Evolutionary conservation across 2,329 filamentous ascomycete genomes (phyloP).

Genomic region (Helotiales sp.): DNA sequence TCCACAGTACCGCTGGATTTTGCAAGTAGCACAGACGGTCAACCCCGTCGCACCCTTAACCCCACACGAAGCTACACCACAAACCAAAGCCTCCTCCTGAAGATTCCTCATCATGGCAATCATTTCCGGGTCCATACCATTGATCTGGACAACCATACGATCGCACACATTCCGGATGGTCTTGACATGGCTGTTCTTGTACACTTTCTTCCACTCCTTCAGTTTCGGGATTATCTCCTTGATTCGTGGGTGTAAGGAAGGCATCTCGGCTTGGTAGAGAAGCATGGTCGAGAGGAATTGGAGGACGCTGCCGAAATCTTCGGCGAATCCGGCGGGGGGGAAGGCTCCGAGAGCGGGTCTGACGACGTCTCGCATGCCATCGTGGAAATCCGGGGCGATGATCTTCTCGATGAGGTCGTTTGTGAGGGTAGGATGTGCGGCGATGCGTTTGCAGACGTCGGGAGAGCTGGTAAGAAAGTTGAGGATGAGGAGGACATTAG

Average conservation of each 20-base stretch:
- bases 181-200: constrained; percentile 23
- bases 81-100: constrained; percentile 30
- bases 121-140: constrained; percentile 23
- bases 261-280: constrained; percentile 28
- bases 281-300: constrained; percentile 39
- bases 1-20: constrained; percentile 38
- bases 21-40: constrained; percentile 37
- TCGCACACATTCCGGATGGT: constrained; percentile 32
- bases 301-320: constrained; percentile 36
- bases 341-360: constrained; percentile 13
- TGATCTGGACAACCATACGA: constrained; percentile 33
- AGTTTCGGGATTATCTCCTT: constrained; percentile 34
- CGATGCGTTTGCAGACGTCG: constrained; percentile 33
- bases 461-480: constrained; percentile 33
- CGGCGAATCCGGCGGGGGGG: constrained; percentile 31
- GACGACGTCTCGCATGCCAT: constrained; percentile 27
- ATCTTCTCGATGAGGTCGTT: constrained; percentile 33
- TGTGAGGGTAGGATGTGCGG: constrained; percentile 29
- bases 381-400: constrained; percentile 27
- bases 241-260: constrained; percentile 26
- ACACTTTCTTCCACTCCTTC: constrained; percentile 29
- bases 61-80: constrained; percentile 28
- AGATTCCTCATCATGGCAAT: constrained; percentile 21
- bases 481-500: constrained; percentile 34
- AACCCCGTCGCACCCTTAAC: constrained; percentile 23